These are phyloP conservation scores for Volutella citrinella DNA, from an alignment of 2,329 filamentous ascomycete genomes.

Conservation along the genomic window DNA sequence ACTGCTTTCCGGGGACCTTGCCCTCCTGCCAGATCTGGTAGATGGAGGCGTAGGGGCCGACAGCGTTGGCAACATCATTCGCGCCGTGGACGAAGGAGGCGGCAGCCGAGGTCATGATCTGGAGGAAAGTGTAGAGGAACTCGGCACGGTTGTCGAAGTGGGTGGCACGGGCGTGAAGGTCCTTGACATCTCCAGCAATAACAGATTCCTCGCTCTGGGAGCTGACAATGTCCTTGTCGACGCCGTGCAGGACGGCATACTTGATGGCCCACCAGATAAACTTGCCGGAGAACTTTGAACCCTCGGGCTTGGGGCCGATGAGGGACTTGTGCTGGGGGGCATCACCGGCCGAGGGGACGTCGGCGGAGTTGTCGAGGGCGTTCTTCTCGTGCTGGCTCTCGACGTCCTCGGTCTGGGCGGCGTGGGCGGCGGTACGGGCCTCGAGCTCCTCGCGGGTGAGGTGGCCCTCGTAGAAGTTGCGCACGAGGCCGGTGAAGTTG, in stretches of 20 bases:
- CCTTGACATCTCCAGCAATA: slow-evolving; percentile 51
- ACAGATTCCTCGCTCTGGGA: slow-evolving; percentile 36
- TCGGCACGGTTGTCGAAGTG: slow-evolving; percentile 63
- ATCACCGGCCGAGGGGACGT: slow-evolving; percentile 44
- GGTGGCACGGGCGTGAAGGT: slow-evolving; percentile 52
- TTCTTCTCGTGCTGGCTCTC: slow-evolving; percentile 29
- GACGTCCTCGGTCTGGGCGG: slow-evolving; percentile 15
- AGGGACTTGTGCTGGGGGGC: slow-evolving; percentile 27
- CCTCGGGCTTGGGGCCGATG: slow-evolving; percentile 39
- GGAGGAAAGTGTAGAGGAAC: slow-evolving; percentile 59
- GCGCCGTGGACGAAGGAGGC: slow-evolving; percentile 65
- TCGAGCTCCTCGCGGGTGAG: slow-evolving; percentile 52
- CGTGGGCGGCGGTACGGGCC: slow-evolving; percentile 31
- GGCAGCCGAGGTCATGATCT: slow-evolving; percentile 58
- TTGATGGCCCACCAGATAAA: slow-evolving; percentile 46
- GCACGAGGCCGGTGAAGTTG: slow-evolving; percentile 39
- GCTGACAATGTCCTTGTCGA: slow-evolving; percentile 40
- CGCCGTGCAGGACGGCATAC: slow-evolving; percentile 44
- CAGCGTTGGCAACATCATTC: slow-evolving; percentile 63
- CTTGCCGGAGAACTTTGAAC: slow-evolving; percentile 39
- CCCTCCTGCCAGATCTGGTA: slow-evolving; percentile 58
- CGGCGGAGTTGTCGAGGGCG: slow-evolving; percentile 49
- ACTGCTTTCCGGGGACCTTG: slow-evolving; percentile 37
- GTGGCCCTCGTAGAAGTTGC: slow-evolving; percentile 56
- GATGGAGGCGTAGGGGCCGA: slow-evolving; percentile 62